A percentile compares a stretch with the other conserved stretches of the same genome.
Conservation (phyloP, 176 grass and related monocot species). For the sorghum (Sorghum bicolor) region Sorghum_bicolor_NCBIv3 NC_012872.2:59292001-59292500, state of each 20-base stretch:
- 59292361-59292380: neutral
- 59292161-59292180: constrained; percentile 49
- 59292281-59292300: too few relatives aligned
- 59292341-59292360: neutral
- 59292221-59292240: constrained; percentile 93
- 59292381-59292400: neutral
- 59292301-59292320: neutral
- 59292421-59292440: neutral
- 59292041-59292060: neutral
- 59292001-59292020: neutral
- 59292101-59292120: neutral
- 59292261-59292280: neutral
- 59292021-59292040: neutral
- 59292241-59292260: neutral
- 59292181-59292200: constrained; percentile 60
- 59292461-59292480: neutral
- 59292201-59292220: constrained; percentile 76
- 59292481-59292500: neutral
- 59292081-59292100: neutral
- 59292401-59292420: neutral
- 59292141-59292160: constrained; percentile 26
- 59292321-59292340: neutral
- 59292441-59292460: neutral
- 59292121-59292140: constrained; percentile 10
- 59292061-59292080: neutral